Evolutionary conservation across 2,329 filamentous ascomycete genomes (phyloP), one percentile per base, ranked within the genome.

Genomic region (Rhytidhysteron rufulum): DNA sequence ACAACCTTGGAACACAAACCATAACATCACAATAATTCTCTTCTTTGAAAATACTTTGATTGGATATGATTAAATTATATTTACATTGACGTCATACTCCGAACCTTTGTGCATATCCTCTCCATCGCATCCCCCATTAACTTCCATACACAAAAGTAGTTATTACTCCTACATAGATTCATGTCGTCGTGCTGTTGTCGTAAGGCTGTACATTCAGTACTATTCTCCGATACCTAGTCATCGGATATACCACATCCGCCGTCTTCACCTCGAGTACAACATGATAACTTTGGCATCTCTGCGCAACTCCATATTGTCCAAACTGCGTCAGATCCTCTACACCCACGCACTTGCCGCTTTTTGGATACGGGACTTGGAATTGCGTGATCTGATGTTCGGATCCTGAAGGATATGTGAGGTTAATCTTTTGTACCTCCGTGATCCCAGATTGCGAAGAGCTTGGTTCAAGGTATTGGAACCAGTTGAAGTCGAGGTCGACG

Each of bases 391-490:
- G 8, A 2, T 40, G 30, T 10, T 27, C 33, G 15, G 33, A 32
- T 2, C 34, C 33, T 11, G 13, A 15, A 10, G 39, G 25, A 15
- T 33, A 33, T 6, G 44, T 47, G 21, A 49, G 16, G 20, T 49
- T 47, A 3, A 49, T 29, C 18, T 17, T 17, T 2, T 39, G 47
- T 5, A 49, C 43, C 4, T 36, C 36, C 5, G 17, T 29, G 11
- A 30, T 73, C 74, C 10, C 74, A 62, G 10, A 67, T 43, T 72
- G 67, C 4, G 61, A 57, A 0, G 64, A 55, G 3, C 54, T 58
- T 6, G 57, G 43, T 29, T 61, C 54, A 20, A 47, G 44, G 52
- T 74, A 73, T 21, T 73, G 69, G 45, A 63, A 70, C 71, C 71
- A 73, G 30, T 60, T 61, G 53, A 69, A 73, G 11, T 53, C 59